Conservation (phyloP, 352 stramenopile genomes). For the Globisporangium viniferum region DNA sequence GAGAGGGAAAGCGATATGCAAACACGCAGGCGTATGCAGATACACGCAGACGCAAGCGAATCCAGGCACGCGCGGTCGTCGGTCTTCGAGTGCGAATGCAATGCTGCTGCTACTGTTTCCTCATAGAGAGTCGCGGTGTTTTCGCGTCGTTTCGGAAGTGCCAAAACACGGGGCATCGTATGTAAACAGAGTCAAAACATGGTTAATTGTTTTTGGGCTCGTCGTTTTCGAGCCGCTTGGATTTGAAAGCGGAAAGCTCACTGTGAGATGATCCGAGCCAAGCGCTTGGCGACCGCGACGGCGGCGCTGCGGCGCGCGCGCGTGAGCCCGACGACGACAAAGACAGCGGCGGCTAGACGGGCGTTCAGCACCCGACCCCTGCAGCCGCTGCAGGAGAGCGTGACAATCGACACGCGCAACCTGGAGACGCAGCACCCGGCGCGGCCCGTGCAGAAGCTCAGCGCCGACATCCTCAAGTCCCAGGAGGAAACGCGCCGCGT, state of each 20-base stretch:
- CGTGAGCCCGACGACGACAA: background rate
- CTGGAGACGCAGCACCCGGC: conserved; percentile 15
- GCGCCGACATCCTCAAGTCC: conserved; percentile 73
- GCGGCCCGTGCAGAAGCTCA: conserved; percentile 57
- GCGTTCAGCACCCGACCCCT: background rate
- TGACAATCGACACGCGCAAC: conserved; percentile 16
- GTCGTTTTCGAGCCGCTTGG: background rate
- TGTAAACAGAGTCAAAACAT: background rate
- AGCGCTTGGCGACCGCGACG: background rate
- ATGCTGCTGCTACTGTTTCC: background rate
- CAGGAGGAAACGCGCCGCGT: conserved; percentile 85
- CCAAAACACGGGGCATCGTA: background rate
- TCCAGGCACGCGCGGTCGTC: background rate
- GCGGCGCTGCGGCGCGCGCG: conserved; percentile 3
- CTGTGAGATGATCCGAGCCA: conserved; percentile 22
- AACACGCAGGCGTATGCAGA: background rate
- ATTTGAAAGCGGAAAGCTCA: background rate
- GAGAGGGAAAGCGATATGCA: background rate
- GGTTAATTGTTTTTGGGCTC: background rate
- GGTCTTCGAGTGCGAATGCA: background rate
- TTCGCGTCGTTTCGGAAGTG: background rate
- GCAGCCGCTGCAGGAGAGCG: background rate
- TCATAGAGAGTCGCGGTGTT: background rate
- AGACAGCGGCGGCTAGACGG: background rate
- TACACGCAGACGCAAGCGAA: background rate